Base-by-base conservation (phyloP, 345 rosid genomes). In the Eutrema yunnanense region DNA sequence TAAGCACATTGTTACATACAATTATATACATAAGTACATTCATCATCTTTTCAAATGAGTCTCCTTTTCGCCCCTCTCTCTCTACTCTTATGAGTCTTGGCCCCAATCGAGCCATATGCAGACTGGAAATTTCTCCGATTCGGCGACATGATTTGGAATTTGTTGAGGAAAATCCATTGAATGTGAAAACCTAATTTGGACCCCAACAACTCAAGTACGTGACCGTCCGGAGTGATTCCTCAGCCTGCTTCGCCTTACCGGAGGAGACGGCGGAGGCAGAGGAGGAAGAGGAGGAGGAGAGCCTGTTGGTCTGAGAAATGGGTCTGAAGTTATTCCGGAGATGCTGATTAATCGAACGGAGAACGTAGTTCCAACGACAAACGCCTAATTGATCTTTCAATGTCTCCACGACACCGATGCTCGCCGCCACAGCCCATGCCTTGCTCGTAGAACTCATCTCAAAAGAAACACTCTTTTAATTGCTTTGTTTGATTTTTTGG, bases 181-280 rank as follows among this genome's bases (percentile, higher is more conserved):
- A 29, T 22, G 9, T 19, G 4, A 8, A 9, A 9, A 26, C 9
- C 6, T 22, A 84, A 19, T 68, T 73, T 44, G 90, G 85, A 78
- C 88, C 88, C 90, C 88, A 86, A 61, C 86, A 86, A 73, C 86
- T 81, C 76, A 86, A 79, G 65, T 81, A 86, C 88, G 83, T 84
- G 63, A 86, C 80, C 57, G 60, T 83, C 65, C 83, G 71, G 57
- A 86, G 41, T 0, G 90, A 81, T 56, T 82, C 88, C 56, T 84
- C 86, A 1, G 80, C 63, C n/a, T 43, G 82, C 14, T 80, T 74
- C 40, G 65, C 11, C n/a, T 56, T 57, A 29, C 41, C 72, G 4
- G 80, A 72, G 2, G 52, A 64, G 0, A 57, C 60, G 27, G 53
- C 62, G 0, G 77, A 73, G 0, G 73, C 59, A 2, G 81, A 67